Percentiles rank a stretch among this genome's conserved stretches.
Evolutionary conservation across 2,329 filamentous ascomycete species (phyloP).

Genomic region (Pseudogymnoascus sp.): DNA sequence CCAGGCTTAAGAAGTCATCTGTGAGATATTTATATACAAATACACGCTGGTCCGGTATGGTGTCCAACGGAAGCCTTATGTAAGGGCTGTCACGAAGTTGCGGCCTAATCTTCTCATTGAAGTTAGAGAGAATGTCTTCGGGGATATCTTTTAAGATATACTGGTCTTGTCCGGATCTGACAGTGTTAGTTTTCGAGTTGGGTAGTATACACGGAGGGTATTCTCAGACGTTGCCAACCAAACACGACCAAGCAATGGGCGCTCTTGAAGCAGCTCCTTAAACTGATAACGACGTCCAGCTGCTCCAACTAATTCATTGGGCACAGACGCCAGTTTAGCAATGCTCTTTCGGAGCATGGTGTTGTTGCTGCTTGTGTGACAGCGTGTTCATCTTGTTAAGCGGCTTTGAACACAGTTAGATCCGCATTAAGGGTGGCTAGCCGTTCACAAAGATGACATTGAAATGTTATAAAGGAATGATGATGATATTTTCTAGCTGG

Average conservation of each 20-base stretch:
- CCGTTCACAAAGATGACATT: background rate
- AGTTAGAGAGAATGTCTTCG: constrained; percentile 11
- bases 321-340: constrained; percentile 17
- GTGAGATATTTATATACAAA: constrained; percentile 13
- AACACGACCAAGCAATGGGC: constrained; percentile 27
- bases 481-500: background rate
- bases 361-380: background rate
- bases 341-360: constrained; percentile 11
- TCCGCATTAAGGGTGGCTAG: background rate
- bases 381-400: background rate
- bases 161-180: constrained; percentile 11
- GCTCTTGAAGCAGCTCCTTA: constrained; percentile 29
- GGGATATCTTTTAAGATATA: constrained; percentile 13
- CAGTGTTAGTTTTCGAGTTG: background rate
- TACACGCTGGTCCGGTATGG: constrained; percentile 3
- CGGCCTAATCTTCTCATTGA: constrained; percentile 21
- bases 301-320: constrained; percentile 21
- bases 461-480: background rate
- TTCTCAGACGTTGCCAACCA: constrained; percentile 27
- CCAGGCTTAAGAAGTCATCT: constrained; percentile 12
- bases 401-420: background rate
- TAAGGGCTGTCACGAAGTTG: constrained; percentile 16
- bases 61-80: constrained; percentile 7
- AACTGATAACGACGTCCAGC: constrained; percentile 27
- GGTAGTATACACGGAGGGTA: background rate